phyloP scores from a whole-genome alignment of 208 protist genomes.

The Trypanosoma cruzi region DNA sequence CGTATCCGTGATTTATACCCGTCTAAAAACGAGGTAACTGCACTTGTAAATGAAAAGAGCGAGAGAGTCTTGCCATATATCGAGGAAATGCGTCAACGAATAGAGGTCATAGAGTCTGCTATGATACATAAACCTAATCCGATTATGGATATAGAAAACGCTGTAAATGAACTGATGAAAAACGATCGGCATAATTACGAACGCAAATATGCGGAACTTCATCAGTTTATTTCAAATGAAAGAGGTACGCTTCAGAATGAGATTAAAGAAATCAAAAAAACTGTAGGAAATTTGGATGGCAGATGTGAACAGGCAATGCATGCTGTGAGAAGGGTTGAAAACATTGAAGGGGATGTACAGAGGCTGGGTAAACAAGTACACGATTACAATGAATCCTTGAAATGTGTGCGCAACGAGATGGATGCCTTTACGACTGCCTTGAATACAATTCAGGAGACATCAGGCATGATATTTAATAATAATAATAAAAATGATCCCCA shows the following conservation, averaged over 20 bases:
- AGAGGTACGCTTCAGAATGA: conserved; percentile 5
- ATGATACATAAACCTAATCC: conserved; percentile 1
- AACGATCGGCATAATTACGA: background rate
- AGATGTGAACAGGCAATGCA: conserved; percentile 12
- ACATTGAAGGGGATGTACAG: background rate
- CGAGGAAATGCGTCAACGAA: background rate
- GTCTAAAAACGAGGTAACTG: conserved; percentile 1
- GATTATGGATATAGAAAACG: conserved; percentile 1
- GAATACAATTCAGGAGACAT: background rate
- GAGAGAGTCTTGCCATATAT: background rate
- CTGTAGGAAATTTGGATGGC: conserved; percentile 1
- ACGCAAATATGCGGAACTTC: conserved; percentile 6
- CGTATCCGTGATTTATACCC: conserved; percentile 7
- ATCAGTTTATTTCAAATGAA: conserved; percentile 4
- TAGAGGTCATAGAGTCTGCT: conserved; percentile 9
- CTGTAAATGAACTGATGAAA: conserved; percentile 1
- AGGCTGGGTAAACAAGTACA: background rate
- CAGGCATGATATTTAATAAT: background rate
- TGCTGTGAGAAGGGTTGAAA: background rate
- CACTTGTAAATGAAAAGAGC: conserved; percentile 3
- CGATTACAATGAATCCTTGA: background rate
- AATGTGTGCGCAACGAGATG: conserved; percentile 5
- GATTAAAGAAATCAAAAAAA: conserved; percentile 11
- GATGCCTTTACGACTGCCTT: background rate
- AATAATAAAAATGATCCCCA: background rate